These are phyloP conservation scores for Cynanchum wilfordii DNA, from an alignment of 257 asterid species.

Conservation along the genomic window DNA sequence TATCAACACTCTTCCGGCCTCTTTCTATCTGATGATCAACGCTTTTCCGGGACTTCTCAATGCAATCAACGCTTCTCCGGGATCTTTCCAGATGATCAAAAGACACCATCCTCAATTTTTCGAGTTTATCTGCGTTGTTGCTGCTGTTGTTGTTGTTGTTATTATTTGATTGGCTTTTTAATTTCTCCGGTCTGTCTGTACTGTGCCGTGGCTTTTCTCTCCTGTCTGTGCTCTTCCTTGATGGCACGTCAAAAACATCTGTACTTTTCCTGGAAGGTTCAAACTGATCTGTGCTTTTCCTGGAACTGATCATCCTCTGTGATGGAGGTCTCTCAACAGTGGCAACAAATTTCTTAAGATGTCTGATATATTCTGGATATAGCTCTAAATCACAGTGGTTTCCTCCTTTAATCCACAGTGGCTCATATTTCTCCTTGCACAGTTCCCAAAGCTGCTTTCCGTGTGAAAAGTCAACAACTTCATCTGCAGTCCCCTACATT, in stretches of 20 bases:
- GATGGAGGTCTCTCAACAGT: constrained; percentile 71
- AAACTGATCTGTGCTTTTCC: constrained; percentile 65
- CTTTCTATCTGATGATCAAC: constrained; percentile 65
- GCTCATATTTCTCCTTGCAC: constrained; percentile 80
- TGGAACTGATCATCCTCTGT: constrained; percentile 51
- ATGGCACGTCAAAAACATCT: constrained; percentile 51
- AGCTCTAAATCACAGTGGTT: constrained; percentile 77
- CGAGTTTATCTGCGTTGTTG: constrained; percentile 39
- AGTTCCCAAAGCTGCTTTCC: constrained; percentile 89
- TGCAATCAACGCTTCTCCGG: constrained; percentile 79
- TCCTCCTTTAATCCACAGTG: constrained; percentile 86
- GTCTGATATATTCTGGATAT: constrained; percentile 74
- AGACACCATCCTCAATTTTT: constrained; percentile 50
- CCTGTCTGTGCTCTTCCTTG: constrained; percentile 79
- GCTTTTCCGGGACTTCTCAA: constrained; percentile 69
- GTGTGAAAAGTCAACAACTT: constrained; percentile 80
- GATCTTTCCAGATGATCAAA: constrained; percentile 76
- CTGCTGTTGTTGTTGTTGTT: too few relatives aligned
- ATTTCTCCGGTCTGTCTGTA: constrained; percentile 60
- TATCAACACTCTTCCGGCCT: constrained; percentile 76
- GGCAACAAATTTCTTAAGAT: constrained; percentile 67
- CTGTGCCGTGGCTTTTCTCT: constrained; percentile 83
- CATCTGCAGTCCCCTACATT: constrained; percentile 77
- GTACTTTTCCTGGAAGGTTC: constrained; percentile 75
- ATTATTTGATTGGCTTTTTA: constrained; percentile 43